phyloP scores from a whole-genome alignment of 768 basidiomycete species.

The Arthromyces matolae region DNA sequence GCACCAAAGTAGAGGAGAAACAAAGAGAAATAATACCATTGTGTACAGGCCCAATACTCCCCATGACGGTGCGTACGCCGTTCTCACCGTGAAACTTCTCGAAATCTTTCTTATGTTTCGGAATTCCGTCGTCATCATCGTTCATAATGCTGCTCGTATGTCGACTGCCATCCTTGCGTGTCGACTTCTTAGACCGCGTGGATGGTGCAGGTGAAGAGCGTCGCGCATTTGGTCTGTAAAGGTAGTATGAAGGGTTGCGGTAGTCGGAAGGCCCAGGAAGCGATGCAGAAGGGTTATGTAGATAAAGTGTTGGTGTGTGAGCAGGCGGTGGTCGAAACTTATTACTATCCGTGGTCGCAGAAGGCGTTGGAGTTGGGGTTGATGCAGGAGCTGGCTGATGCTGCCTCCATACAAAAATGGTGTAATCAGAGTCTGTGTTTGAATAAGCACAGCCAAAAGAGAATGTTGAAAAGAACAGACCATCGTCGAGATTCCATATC shows the following conservation, averaged over 20 bases:
- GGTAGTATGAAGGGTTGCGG: conserved; percentile 66
- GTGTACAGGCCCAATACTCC: conserved; percentile 86
- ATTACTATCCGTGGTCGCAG: conserved; percentile 21
- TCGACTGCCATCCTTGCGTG: conserved; percentile 38
- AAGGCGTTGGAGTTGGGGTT: conserved; percentile 20
- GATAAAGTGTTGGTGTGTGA: conserved; percentile 52
- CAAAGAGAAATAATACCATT: conserved; percentile 52
- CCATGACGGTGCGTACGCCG: conserved; percentile 89
- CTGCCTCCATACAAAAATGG: conserved; percentile 79
- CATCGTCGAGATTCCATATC: conserved; percentile 88
- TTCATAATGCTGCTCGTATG: conserved; percentile 19
- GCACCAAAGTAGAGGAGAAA: not conserved
- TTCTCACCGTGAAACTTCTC: conserved; percentile 86
- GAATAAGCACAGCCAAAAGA: not conserved
- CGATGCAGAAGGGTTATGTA: conserved; percentile 56
- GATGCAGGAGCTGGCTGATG: conserved; percentile 32
- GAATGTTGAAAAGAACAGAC: conserved; percentile 35
- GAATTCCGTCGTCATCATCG: conserved; percentile 46
- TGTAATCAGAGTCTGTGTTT: conserved; percentile 72
- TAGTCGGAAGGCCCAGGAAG: conserved; percentile 64
- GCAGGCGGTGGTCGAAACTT: conserved; percentile 22
- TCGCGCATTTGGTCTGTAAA: conserved; percentile 43
- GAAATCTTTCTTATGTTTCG: conserved; percentile 71
- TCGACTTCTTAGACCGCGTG: conserved; percentile 35
- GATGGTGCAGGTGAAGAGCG: conserved; percentile 36